phyloP scores from a whole-genome alignment of 2,329 filamentous ascomycete genomes.

The Fusarium xylarioides region DNA sequence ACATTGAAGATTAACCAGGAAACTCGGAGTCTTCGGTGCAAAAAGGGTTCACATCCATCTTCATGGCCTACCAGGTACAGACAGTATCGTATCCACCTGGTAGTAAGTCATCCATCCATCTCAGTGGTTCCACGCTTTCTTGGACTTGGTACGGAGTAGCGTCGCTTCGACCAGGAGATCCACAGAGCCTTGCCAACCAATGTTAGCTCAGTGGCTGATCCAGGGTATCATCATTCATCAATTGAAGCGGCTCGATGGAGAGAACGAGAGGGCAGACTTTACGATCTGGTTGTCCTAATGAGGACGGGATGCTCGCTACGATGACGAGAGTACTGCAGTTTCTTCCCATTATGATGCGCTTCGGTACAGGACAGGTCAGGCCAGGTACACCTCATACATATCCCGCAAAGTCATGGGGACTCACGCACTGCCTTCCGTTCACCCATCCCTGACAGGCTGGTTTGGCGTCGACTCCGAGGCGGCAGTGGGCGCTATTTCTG shows the following conservation, averaged over 20 bases:
- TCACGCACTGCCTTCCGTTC: conserved; percentile 4
- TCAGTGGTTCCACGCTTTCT: conserved; percentile 31
- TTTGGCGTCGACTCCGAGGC: conserved; percentile 34
- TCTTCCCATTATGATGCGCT: neutral
- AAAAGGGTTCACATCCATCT: conserved; percentile 22
- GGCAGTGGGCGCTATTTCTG: conserved; percentile 44
- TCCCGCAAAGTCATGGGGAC: neutral
- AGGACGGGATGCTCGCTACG: conserved; percentile 8
- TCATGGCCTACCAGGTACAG: conserved; percentile 2
- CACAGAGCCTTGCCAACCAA: conserved; percentile 28
- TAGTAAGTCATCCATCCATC: conserved; percentile 13
- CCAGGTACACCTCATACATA: neutral
- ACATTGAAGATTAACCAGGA: neutral
- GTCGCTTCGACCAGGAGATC: conserved; percentile 21
- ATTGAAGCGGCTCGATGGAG: conserved; percentile 25
- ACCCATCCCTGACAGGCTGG: conserved; percentile 15
- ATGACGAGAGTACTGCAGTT: conserved; percentile 9
- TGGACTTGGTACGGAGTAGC: conserved; percentile 21
- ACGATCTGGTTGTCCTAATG: conserved; percentile 28
- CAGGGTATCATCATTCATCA: conserved; percentile 19
- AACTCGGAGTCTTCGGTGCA: conserved; percentile 29
- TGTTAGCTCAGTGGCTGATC: conserved; percentile 28
- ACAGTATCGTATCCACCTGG: neutral
- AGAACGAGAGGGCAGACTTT: conserved; percentile 21
- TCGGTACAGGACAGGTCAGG: neutral